A percentile compares a stretch with the other conserved stretches of the same genome.
These are phyloP conservation scores for Tagetes erecta DNA, from an alignment of 129 eudicot genomes.

Conservation along the genomic window DNA sequence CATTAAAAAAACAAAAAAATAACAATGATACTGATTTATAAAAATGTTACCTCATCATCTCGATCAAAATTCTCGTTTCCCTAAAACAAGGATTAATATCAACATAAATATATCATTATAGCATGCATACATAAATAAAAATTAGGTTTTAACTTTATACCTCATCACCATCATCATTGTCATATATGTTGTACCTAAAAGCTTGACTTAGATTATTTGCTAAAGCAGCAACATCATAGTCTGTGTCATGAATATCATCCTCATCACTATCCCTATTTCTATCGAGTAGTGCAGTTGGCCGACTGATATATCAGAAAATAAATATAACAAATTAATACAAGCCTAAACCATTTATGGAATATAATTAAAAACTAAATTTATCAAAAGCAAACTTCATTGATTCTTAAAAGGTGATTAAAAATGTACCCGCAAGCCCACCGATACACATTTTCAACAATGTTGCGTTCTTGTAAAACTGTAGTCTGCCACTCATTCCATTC, in stretches of 20 bases:
- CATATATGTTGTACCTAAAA: conserved; percentile 70
- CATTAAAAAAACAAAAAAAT: neutral
- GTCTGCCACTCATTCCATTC: conserved; percentile 91
- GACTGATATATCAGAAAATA: conserved; percentile 39
- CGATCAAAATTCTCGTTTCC: conserved; percentile 70
- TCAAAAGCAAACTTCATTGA: neutral
- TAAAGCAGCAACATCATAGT: conserved; percentile 91
- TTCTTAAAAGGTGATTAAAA: conserved; percentile 10
- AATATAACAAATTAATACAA: neutral
- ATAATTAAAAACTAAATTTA: neutral
- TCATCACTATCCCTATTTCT: conserved; percentile 91
- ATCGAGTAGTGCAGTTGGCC: conserved; percentile 87
- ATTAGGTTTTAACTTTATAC: conserved; percentile 46
- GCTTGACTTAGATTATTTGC: conserved; percentile 94
- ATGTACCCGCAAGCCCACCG: conserved; percentile 97
- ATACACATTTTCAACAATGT: conserved; percentile 75
- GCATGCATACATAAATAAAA: neutral
- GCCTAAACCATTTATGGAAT: neutral
- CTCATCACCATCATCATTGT: conserved; percentile 74
- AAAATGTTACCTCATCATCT: conserved; percentile 74
- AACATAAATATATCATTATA: neutral
- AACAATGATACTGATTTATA: neutral
- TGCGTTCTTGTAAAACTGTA: conserved; percentile 78
- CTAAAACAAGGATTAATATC: conserved; percentile 39
- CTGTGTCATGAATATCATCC: conserved; percentile 80